A percentile compares a stretch with the other conserved stretches of the same genome.
These are phyloP conservation scores for Mycena pura DNA, from an alignment of 768 basidiomycete species.

Conservation along the genomic window DNA sequence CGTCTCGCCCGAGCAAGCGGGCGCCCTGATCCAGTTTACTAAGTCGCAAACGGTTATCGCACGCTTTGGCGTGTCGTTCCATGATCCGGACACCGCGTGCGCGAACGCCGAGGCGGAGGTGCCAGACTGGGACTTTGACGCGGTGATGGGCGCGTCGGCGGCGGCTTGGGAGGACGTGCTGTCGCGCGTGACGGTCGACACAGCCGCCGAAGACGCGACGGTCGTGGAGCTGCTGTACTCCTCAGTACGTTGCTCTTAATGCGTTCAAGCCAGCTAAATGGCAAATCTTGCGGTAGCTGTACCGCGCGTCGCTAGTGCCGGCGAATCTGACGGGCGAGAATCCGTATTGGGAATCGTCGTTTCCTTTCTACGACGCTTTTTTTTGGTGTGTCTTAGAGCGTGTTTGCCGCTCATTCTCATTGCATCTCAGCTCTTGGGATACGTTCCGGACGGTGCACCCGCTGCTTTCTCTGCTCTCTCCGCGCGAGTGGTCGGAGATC, in stretches of 20 bases:
- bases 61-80: slow-evolving; percentile 66
- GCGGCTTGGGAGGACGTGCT: slow-evolving; percentile 52
- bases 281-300: slow-evolving; percentile 41
- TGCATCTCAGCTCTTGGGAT: slow-evolving; percentile 53
- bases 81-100: slow-evolving; percentile 59
- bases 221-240: slow-evolving; percentile 55
- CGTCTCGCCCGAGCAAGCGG: slow-evolving; percentile 50
- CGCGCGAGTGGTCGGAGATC: slow-evolving; percentile 54
- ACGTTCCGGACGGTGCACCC: slow-evolving; percentile 61
- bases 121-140: slow-evolving; percentile 53
- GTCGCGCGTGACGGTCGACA: slow-evolving; percentile 43
- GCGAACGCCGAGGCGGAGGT: slow-evolving; percentile 63
- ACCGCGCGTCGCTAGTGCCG: slow-evolving; percentile 56
- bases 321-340: slow-evolving; percentile 59
- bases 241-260: slow-evolving; percentile 41
- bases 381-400: slow-evolving; percentile 50
- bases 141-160: slow-evolving; percentile 45
- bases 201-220: slow-evolving; percentile 44
- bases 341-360: slow-evolving; percentile 53
- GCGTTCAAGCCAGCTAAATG: neutral
- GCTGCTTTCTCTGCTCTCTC: slow-evolving; percentile 51
- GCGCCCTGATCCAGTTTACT: slow-evolving; percentile 50
- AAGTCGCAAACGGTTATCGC: slow-evolving; percentile 45
- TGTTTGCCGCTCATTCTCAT: neutral
- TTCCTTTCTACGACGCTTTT: slow-evolving; percentile 57